Evolutionary conservation across 2,329 filamentous ascomycete genomes (phyloP).

Genomic region (Aschersonia sp.): DNA sequence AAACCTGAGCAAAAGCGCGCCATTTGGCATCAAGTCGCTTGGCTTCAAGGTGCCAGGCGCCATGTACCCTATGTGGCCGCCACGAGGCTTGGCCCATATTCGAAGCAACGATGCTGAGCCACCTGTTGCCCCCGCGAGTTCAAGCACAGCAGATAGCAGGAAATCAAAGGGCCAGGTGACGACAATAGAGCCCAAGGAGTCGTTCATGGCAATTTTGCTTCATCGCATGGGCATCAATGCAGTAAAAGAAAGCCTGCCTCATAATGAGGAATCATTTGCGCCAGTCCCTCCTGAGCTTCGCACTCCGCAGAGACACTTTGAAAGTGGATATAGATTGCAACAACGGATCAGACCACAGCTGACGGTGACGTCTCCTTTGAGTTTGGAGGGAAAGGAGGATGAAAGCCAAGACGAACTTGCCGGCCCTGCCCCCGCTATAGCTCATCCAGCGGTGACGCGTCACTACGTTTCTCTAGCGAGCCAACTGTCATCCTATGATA

Average conservation of each 20-base stretch:
- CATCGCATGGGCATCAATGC: slow-evolving; percentile 11
- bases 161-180: slow-evolving; percentile 37
- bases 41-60: slow-evolving; percentile 50
- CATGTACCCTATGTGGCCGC: slow-evolving; percentile 57
- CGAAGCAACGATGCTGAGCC: slow-evolving; percentile 25
- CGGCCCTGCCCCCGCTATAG: slow-evolving; percentile 6
- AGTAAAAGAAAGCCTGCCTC: slow-evolving; percentile 14
- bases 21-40: slow-evolving; percentile 28
- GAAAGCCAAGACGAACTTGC: slow-evolving; percentile 22
- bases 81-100: slow-evolving; percentile 48
- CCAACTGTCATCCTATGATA: slow-evolving; percentile 66
- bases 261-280: slow-evolving; percentile 22
- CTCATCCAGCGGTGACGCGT: slow-evolving; percentile 43
- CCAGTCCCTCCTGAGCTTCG: slow-evolving; percentile 34
- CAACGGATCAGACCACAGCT: slow-evolving; percentile 31
- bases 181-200: slow-evolving; percentile 25
- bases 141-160: slow-evolving; percentile 10
- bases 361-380: slow-evolving; percentile 11
- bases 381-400: slow-evolving; percentile 6
- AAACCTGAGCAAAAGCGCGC: slow-evolving; percentile 15
- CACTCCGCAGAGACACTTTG: slow-evolving; percentile 39
- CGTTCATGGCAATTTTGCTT: slow-evolving; percentile 21
- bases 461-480: slow-evolving; percentile 46
- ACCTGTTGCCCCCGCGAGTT: neutral
- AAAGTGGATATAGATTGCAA: slow-evolving; percentile 41